Evolutionary conservation across 2,329 filamentous ascomycete genomes (phyloP).

Genomic region (Ceratocystis papillata): DNA sequence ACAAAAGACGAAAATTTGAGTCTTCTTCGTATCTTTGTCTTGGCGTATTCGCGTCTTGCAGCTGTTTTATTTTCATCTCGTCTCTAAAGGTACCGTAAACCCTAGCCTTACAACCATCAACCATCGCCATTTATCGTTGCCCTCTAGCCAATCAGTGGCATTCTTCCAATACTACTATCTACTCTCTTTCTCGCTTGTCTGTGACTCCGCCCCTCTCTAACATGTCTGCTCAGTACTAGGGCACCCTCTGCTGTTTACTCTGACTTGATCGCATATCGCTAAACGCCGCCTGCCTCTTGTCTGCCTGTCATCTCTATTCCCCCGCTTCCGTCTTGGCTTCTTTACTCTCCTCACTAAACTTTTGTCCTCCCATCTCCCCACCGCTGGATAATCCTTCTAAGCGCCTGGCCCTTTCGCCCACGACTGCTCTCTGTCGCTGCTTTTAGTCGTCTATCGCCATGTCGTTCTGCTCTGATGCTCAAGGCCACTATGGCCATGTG

Average conservation of each 20-base stretch:
- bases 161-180: neutral
- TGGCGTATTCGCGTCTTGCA: too few species aligned
- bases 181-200: neutral
- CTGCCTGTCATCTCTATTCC: neutral
- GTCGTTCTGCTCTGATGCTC: conserved; percentile 54
- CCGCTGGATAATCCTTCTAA: too few species aligned
- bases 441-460: conserved; percentile 33
- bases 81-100: too few species aligned
- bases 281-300: neutral
- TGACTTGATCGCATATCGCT: neutral
- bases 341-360: neutral
- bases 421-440: neutral
- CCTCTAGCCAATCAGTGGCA: too few species aligned
- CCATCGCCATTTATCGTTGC: too few species aligned
- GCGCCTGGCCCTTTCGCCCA: neutral
- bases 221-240: neutral
- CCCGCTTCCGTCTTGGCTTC: conserved; percentile 11
- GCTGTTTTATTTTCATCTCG: too few species aligned
- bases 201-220: neutral
- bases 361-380: neutral
- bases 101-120: too few species aligned
- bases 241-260: neutral
- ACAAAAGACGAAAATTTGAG: too few species aligned
- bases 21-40: too few species aligned
- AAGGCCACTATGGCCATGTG: conserved; percentile 55